A percentile compares a stretch with the other conserved stretches of the same genome.
Evolutionary conservation across 192 early-diverging fungal species (phyloP).

Genomic region (Gaertneriomyces sp.): DNA sequence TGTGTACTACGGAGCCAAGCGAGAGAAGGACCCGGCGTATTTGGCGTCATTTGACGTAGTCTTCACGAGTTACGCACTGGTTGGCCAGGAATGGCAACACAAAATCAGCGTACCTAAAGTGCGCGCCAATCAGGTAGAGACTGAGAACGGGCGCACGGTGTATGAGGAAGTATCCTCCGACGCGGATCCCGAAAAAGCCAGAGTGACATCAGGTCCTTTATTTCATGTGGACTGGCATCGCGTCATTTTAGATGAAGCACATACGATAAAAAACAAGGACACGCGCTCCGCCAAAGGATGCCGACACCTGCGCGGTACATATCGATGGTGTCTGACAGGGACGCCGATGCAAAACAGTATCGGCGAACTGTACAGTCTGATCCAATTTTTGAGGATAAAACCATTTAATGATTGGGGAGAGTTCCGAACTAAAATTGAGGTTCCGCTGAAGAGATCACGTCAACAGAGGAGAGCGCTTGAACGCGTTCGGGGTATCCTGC

Average conservation of each 20-base stretch:
- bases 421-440: slow-evolving; percentile 44
- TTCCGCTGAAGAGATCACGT: slow-evolving; percentile 35
- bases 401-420: slow-evolving; percentile 33
- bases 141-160: background rate
- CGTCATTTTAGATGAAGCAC: slow-evolving; percentile 45
- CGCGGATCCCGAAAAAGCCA: too few relatives aligned
- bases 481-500: slow-evolving; percentile 56
- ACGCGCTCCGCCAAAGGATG: slow-evolving; percentile 32
- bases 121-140: too few relatives aligned
- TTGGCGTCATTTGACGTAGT: slow-evolving; percentile 38
- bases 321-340: slow-evolving; percentile 47
- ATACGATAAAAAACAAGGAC: slow-evolving; percentile 43
- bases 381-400: slow-evolving; percentile 38
- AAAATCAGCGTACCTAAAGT: too few relatives aligned
- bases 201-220: background rate
- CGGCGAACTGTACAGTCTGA: slow-evolving; percentile 38
- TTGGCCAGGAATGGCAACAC: slow-evolving; percentile 31
- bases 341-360: slow-evolving; percentile 44
- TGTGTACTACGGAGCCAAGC: slow-evolving; percentile 57
- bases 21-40: slow-evolving; percentile 41
- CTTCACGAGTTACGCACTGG: slow-evolving; percentile 31
- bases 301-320: slow-evolving; percentile 19
- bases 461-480: slow-evolving; percentile 39
- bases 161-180: too few relatives aligned
- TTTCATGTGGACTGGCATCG: slow-evolving; percentile 23